Percentiles rank a stretch among this genome's conserved stretches.
Evolutionary conservation across 2,329 filamentous ascomycete genomes (phyloP).

Genomic region (Penicillium olsonii): DNA sequence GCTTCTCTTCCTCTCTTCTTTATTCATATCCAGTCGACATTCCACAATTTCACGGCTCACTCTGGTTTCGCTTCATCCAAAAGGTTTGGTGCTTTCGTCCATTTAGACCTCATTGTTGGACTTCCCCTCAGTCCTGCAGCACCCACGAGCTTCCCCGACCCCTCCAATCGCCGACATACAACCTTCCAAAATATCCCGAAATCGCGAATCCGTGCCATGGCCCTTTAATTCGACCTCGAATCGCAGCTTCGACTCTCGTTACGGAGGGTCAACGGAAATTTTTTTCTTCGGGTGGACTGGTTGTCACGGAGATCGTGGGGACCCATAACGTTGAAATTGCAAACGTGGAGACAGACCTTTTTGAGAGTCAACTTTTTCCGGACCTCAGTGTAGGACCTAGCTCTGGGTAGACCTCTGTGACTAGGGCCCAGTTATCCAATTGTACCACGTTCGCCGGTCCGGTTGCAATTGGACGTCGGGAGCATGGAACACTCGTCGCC

Average conservation of each 20-base stretch:
- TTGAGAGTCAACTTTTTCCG: slow-evolving; percentile 5
- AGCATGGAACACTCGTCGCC: slow-evolving; percentile 92
- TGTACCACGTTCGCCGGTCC: slow-evolving; percentile 15
- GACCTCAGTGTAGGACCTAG: slow-evolving; percentile 12
- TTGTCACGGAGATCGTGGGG: slow-evolving; percentile 16
- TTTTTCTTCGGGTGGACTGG: slow-evolving; percentile 4
- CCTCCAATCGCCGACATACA: slow-evolving; percentile 19
- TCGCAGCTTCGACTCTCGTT: slow-evolving; percentile 21
- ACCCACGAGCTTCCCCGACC: slow-evolving; percentile 26
- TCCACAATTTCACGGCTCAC: slow-evolving; percentile 18
- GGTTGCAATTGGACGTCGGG: slow-evolving; percentile 14
- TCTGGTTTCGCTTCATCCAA: slow-evolving; percentile 7
- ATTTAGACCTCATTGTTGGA: slow-evolving; percentile 2
- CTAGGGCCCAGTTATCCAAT: slow-evolving; percentile 3
- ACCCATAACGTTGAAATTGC: slow-evolving; percentile 16
- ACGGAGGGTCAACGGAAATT: slow-evolving; percentile 23
- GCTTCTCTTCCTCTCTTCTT: slow-evolving; percentile 24
- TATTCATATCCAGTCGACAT: slow-evolving; percentile 24
- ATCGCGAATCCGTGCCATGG: slow-evolving; percentile 26
- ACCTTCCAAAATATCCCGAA: slow-evolving; percentile 1
- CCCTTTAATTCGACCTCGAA: slow-evolving; percentile 26
- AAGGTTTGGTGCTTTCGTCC: not conserved
- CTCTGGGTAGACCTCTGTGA: slow-evolving; percentile 6
- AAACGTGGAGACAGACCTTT: slow-evolving; percentile 11
- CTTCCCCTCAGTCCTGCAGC: slow-evolving; percentile 10